Base-by-base conservation (phyloP, 805 yeast species). In the Yarrowia sp. region DNA sequence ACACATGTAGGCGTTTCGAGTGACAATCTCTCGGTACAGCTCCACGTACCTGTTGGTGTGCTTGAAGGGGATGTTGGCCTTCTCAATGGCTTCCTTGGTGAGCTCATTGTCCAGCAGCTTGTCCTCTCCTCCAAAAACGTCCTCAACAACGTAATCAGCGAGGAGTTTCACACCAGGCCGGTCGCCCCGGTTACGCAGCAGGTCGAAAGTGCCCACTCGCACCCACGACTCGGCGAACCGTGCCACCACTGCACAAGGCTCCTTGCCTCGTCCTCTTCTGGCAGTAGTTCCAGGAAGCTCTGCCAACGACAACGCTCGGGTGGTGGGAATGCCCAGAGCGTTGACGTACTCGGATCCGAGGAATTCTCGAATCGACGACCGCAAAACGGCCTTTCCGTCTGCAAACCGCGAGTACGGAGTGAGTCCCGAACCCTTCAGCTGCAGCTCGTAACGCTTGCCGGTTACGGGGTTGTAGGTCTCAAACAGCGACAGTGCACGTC, bases 381-480 rank as follows among this genome's bases (percentile, higher is more conserved):
- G 77, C 36, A 93, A 71, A 6, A 92, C 96, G 0, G 98, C 98
- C 72, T 90, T 91, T 4, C 99, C 99, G 76, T 93, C 99, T 0
- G 97, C 98, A 80, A 92, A 93, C 66, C 99, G 81, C 0, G 96
- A 89, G 74, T 82, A 93, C 0, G 98, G 97, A 0, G 98, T 93
- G 69, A 83, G 78, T 0, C 99, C 99, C 3, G 95, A 85, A 0
- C 99, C 99, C 77, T 93, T 93, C 68, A 93, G 76, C 76, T 93
- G 98, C 1, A 93, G 69, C 68, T 87, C 93, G 70, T 81, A 86
- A 39, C 75, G 74, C 31, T 71, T 69, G 6, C 81, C 74, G 18
- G 83, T 79, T 3, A 66, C 68, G 1, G 70, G 71, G 69, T 83
- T 85, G 6, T 81, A 79, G 0, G 88, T 76, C 68, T 89, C 93